Percentiles rank a stretch among this genome's conserved stretches.
phyloP scores from a whole-genome alignment of 2,329 filamentous ascomycete species.

The Parafenestella ontariensis region DNA sequence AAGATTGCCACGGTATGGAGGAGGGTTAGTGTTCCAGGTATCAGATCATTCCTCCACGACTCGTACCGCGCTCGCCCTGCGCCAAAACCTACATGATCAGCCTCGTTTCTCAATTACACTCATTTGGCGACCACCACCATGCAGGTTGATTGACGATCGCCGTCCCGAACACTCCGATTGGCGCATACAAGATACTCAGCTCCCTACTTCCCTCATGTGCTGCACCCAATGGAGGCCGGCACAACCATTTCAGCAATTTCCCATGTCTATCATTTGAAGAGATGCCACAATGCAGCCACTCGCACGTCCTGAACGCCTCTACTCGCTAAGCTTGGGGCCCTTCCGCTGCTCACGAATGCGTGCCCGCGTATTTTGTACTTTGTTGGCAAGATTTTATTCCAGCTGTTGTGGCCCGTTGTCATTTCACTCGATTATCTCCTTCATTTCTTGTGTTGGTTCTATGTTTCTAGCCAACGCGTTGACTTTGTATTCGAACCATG shows the following conservation, averaged over 20 bases:
- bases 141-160: background rate
- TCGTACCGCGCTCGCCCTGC: background rate
- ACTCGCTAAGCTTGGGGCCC: no score
- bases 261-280: no score
- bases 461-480: background rate
- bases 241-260: no score
- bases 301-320: no score
- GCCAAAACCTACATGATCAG: background rate
- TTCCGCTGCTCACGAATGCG: no score
- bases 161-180: background rate
- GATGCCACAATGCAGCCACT: no score
- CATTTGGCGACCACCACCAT: no score
- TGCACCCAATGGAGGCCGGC: no score
- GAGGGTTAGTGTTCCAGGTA: background rate
- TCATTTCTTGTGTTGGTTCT: background rate
- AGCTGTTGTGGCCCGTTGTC: background rate
- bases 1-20: background rate
- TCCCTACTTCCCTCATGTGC: no score
- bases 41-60: background rate
- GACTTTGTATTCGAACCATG: constrained; percentile 7
- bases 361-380: constrained; percentile 1
- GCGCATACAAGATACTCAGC: no score
- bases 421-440: background rate
- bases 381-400: constrained; percentile 3
- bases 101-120: background rate